Percentiles rank a stretch among this genome's conserved stretches.
Conservation (phyloP, 176 grass and related monocot species). For the Musa schizocarpa region DNA sequence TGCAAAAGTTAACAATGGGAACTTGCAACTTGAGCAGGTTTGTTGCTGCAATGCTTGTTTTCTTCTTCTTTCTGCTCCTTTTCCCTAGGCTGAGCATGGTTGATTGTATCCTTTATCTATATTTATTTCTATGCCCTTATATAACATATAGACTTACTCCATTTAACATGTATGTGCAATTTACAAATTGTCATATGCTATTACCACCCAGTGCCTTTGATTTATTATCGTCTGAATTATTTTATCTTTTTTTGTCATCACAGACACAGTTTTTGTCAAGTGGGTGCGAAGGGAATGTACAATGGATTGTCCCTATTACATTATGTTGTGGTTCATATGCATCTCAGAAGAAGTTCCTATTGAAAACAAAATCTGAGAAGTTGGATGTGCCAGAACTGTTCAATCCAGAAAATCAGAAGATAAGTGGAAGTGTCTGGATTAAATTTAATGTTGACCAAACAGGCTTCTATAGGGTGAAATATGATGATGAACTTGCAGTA, state of each 20-base stretch:
- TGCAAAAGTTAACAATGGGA: constrained; percentile 46
- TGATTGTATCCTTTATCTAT: not conserved
- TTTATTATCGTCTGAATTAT: no score
- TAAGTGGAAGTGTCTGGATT: constrained; percentile 43
- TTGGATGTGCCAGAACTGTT: constrained; percentile 36
- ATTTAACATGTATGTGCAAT: no score
- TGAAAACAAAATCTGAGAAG: constrained; percentile 46
- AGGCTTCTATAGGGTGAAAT: constrained; percentile 87
- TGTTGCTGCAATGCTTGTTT: not conserved
- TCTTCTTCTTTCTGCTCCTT: not conserved
- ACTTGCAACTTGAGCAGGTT: constrained; percentile 79
- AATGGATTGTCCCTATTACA: constrained; percentile 90
- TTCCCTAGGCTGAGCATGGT: not conserved
- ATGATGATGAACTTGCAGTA: constrained; percentile 66
- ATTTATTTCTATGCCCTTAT: no score
- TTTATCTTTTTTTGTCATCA: constrained; percentile 17
- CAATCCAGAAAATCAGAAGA: constrained; percentile 21
- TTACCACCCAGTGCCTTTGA: no score
- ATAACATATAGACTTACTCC: no score
- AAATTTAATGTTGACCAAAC: constrained; percentile 89
- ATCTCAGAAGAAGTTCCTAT: constrained; percentile 64
- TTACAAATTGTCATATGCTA: no score
- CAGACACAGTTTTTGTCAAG: constrained; percentile 85
- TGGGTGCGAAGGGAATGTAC: constrained; percentile 47
- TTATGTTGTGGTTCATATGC: constrained; percentile 67